Evolutionary conservation across 2,329 filamentous ascomycete species (phyloP).

Genomic region (Aspergillus sergii): DNA sequence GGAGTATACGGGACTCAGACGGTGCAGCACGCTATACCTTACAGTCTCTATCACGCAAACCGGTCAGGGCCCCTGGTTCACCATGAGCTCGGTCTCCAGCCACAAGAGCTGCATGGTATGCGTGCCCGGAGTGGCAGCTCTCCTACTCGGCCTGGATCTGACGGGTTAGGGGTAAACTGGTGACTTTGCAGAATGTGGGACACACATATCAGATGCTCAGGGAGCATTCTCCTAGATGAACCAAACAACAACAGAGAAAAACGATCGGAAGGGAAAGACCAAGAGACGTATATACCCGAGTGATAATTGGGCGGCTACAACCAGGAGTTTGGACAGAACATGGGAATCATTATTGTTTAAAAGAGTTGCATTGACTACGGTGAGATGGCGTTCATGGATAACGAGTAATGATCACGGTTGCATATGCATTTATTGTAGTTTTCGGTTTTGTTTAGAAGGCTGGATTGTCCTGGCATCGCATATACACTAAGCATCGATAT

Average conservation of each 20-base stretch:
- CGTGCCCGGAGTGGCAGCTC: conserved; percentile 38
- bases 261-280: not conserved
- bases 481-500: not conserved
- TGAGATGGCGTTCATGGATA: conserved; percentile 31
- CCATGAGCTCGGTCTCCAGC: conserved; percentile 24
- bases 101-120: conserved; percentile 19
- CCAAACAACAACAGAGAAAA: not conserved
- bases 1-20: conserved; percentile 18
- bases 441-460: not conserved
- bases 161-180: conserved; percentile 25
- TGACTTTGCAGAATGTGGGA: not conserved
- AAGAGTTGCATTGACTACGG: not conserved
- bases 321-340: not conserved
- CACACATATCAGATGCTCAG: not conserved
- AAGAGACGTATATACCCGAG: not conserved
- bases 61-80: conserved; percentile 31
- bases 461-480: not conserved
- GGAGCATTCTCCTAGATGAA: not conserved
- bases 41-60: conserved; percentile 32
- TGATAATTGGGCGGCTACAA: not conserved
- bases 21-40: conserved; percentile 20
- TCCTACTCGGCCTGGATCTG: conserved; percentile 28
- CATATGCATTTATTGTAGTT: not conserved
- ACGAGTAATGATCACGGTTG: not conserved
- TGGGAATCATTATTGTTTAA: not conserved